phyloP scores from a whole-genome alignment of 2,329 filamentous ascomycete genomes.

The Scortechinia acanthostroma region DNA sequence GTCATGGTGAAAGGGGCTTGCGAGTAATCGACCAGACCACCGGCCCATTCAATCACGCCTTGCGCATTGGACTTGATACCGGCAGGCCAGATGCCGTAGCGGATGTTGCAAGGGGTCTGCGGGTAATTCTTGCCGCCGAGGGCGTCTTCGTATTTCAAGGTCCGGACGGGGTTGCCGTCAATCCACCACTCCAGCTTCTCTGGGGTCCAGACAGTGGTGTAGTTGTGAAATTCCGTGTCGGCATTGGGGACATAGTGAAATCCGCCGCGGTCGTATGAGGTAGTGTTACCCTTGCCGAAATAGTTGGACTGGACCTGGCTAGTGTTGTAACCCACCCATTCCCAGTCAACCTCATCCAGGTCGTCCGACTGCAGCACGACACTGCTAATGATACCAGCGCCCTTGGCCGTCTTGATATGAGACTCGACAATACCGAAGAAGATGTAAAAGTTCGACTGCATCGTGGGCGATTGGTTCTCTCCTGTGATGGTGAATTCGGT shows the following conservation, averaged over 20 bases:
- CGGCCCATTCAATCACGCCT: constrained; percentile 66
- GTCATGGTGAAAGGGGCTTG: constrained; percentile 63
- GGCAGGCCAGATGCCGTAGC: constrained; percentile 64
- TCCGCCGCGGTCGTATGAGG: constrained; percentile 58
- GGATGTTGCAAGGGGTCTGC: constrained; percentile 67
- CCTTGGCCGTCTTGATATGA: constrained; percentile 58
- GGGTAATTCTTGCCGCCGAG: constrained; percentile 50
- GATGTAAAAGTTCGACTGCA: constrained; percentile 68
- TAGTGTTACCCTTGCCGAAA: constrained; percentile 66
- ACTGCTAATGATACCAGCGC: constrained; percentile 66
- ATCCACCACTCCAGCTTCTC: constrained; percentile 63
- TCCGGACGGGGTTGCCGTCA: constrained; percentile 53
- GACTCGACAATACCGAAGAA: constrained; percentile 69
- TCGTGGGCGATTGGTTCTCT: constrained; percentile 56
- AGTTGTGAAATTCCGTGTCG: constrained; percentile 60
- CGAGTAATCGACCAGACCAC: constrained; percentile 57
- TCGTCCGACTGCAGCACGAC: constrained; percentile 66
- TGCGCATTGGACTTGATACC: constrained; percentile 56
- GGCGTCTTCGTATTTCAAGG: constrained; percentile 43
- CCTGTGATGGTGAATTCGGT: constrained; percentile 58
- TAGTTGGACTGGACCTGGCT: constrained; percentile 65
- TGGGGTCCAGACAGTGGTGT: constrained; percentile 65
- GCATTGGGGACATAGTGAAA: constrained; percentile 48
- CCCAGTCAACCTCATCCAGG: constrained; percentile 71
- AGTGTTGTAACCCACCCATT: constrained; percentile 61